phyloP scores from a whole-genome alignment of 192 early-diverging fungal genomes.

The Linnemannia hyalina region DNA sequence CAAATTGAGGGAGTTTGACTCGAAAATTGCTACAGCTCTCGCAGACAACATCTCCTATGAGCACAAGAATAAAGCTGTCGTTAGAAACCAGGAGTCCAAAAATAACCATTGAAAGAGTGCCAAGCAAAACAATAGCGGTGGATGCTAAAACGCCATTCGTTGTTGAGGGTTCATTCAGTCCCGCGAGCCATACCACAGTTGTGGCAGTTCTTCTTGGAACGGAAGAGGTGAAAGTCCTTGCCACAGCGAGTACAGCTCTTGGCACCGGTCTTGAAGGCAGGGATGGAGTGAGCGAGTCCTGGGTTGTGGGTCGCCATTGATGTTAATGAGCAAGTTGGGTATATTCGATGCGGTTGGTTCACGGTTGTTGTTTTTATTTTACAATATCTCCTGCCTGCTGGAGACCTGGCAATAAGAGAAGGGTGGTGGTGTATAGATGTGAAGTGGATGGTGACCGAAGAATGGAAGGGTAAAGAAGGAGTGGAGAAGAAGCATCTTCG shows the following conservation, averaged over 20 bases:
- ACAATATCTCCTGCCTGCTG: background rate
- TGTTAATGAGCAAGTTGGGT: background rate
- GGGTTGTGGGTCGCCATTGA: conserved; percentile 21
- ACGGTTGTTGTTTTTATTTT: background rate
- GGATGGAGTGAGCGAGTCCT: conserved; percentile 48
- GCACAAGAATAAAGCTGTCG: background rate
- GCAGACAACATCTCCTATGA: conserved; percentile 48
- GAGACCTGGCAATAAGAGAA: background rate
- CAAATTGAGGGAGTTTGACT: conserved; percentile 50
- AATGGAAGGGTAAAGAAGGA: background rate
- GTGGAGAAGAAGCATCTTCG: background rate
- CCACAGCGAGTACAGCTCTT: conserved; percentile 53
- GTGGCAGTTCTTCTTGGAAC: conserved; percentile 49
- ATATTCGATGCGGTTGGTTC: background rate
- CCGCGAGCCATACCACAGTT: conserved; percentile 55
- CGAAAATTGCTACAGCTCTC: conserved; percentile 46
- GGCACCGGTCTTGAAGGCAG: conserved; percentile 34
- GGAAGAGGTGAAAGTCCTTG: conserved; percentile 57
- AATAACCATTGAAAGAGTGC: background rate
- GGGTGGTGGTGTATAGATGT: background rate
- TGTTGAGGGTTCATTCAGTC: background rate
- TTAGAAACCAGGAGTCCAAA: background rate
- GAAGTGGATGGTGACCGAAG: background rate
- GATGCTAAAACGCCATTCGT: background rate
- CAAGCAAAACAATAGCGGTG: background rate